These are phyloP conservation scores for Centrapalus pauciflorus DNA, from an alignment of 129 eudicot species.

Conservation along the genomic window DNA sequence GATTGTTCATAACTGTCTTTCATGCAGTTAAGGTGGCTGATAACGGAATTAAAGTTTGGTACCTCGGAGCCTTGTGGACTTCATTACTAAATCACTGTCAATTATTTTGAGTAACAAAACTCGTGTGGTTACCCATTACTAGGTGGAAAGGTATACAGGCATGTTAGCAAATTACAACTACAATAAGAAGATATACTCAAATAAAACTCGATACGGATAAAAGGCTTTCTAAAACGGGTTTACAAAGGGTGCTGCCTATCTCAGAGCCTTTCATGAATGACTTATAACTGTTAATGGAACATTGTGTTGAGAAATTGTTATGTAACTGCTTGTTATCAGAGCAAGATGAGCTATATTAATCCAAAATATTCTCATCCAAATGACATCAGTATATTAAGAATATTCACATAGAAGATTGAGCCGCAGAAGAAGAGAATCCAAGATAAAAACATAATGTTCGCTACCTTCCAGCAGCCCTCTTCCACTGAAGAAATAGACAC, in stretches of 20 bases:
- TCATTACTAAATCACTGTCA: neutral
- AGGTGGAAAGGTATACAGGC: neutral
- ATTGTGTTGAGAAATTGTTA: neutral
- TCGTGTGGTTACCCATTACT: neutral
- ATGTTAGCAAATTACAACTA: neutral
- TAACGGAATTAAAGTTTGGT: neutral
- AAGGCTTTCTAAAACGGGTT: neutral
- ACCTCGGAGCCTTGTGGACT: neutral
- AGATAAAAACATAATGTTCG: neutral
- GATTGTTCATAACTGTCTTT: neutral
- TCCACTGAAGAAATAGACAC: neutral
- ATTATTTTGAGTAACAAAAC: neutral
- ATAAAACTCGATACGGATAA: neutral
- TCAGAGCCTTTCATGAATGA: neutral
- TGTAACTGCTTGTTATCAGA: neutral
- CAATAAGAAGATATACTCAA: neutral
- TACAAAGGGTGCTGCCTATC: neutral
- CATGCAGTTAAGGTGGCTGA: neutral
- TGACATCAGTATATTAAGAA: neutral
- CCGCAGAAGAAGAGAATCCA: neutral
- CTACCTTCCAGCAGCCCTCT: neutral
- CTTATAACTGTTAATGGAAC: neutral
- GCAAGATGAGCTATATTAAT: too few species aligned
- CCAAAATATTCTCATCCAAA: neutral
- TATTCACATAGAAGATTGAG: neutral